Conservation (phyloP, 139 green algal genomes). For the Chlorella sp. region DNA sequence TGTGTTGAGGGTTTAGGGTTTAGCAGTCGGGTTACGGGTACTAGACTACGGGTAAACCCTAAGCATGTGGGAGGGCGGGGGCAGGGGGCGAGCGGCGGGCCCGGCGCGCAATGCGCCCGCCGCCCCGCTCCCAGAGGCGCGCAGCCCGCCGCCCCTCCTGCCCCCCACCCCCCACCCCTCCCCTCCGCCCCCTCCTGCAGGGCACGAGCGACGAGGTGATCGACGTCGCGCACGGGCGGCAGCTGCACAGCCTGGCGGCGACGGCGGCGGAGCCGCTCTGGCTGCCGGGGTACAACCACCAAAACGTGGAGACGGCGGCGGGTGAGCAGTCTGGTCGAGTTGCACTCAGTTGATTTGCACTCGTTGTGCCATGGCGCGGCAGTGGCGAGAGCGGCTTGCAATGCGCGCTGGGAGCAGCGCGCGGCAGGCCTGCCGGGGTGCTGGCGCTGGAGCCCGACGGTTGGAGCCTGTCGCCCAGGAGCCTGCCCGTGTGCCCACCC, state of each 20-base stretch:
- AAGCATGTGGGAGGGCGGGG: neutral
- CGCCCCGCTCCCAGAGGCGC: too few species aligned
- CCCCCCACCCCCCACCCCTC: neutral
- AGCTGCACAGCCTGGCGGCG: constrained; percentile 62
- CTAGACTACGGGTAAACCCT: too few species aligned
- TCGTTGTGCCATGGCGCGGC: too few species aligned
- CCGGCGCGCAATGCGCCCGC: neutral
- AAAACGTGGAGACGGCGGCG: constrained; percentile 29
- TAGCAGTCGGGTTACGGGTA: too few species aligned
- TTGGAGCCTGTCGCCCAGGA: too few species aligned
- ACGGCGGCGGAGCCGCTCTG: constrained; percentile 70
- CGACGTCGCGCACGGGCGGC: constrained; percentile 71
- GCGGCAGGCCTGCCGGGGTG: too few species aligned
- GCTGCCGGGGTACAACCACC: constrained; percentile 72
- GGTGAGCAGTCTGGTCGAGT: neutral
- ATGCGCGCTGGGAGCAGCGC: too few species aligned
- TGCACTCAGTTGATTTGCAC: too few species aligned
- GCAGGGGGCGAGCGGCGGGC: neutral
- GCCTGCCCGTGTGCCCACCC: too few species aligned
- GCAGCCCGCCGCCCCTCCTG: neutral
- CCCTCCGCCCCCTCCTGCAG: constrained; percentile 16
- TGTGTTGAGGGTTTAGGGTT: too few species aligned
- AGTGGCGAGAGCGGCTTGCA: too few species aligned
- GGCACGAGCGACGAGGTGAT: constrained; percentile 80
- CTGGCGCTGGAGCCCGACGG: too few species aligned